Conservation (phyloP, 352 stramenopile genomes). For the Globisporangium carolinianum region DNA sequence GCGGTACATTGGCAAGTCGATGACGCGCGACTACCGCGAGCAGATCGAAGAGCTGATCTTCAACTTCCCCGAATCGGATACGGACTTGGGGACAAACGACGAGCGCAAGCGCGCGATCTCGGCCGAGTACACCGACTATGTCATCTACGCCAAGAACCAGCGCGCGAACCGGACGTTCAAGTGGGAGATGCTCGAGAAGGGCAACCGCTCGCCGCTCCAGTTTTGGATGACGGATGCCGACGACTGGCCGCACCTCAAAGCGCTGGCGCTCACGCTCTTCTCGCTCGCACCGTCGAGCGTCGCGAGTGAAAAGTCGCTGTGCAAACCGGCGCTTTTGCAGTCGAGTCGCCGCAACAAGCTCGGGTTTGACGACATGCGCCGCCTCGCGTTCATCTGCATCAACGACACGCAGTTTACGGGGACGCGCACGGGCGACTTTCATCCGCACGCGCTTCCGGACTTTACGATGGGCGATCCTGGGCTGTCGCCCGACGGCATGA, state of each 20-base stretch:
- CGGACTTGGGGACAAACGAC: slow-evolving; percentile 57
- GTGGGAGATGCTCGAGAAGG: slow-evolving; percentile 83
- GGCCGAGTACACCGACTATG: slow-evolving; percentile 72
- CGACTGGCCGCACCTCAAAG: slow-evolving; percentile 74
- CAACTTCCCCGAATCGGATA: slow-evolving; percentile 66
- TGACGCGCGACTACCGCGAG: slow-evolving; percentile 76
- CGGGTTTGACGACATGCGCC: slow-evolving; percentile 59
- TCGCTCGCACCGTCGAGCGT: slow-evolving; percentile 70
- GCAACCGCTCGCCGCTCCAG: slow-evolving; percentile 63
- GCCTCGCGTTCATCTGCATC: slow-evolving; percentile 77
- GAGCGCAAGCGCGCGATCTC: slow-evolving; percentile 63
- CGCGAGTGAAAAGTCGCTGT: slow-evolving; percentile 61
- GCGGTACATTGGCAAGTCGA: slow-evolving; percentile 77
- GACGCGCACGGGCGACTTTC: slow-evolving; percentile 40
- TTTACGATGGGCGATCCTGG: slow-evolving; percentile 63
- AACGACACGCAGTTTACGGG: slow-evolving; percentile 71
- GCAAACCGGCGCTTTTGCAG: slow-evolving; percentile 54
- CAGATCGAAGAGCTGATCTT: slow-evolving; percentile 83
- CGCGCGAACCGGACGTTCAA: slow-evolving; percentile 75
- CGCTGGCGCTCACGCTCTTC: slow-evolving; percentile 68
- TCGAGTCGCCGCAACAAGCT: slow-evolving; percentile 71
- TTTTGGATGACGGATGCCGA: slow-evolving; percentile 77
- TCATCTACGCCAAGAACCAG: slow-evolving; percentile 80
- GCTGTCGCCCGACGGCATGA: slow-evolving; percentile 72
- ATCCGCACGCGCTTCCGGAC: slow-evolving; percentile 38